Evolutionary conservation across 2,329 filamentous ascomycete genomes (phyloP).

Genomic region (Ceratocystis cacaofunesta): DNA sequence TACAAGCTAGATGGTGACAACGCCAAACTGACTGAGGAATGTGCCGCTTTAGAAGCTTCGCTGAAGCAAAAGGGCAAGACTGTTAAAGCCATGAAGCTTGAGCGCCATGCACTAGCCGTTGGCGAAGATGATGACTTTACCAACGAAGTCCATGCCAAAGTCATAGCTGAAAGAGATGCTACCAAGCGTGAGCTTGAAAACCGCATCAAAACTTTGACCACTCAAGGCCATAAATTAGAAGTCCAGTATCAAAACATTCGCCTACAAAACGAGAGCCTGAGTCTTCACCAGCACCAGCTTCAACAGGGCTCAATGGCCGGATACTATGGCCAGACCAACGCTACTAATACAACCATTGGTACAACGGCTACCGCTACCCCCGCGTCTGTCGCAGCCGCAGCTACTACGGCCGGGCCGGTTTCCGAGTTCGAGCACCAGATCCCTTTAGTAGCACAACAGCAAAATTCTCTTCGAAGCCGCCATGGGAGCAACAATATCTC

Average conservation of each 20-base stretch:
- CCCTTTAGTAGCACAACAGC: conserved; percentile 21
- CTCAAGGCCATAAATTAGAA: conserved; percentile 33
- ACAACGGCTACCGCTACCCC: conserved; percentile 21
- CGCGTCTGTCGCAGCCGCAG: conserved; percentile 21
- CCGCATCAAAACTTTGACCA: conserved; percentile 20
- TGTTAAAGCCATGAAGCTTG: conserved; percentile 59
- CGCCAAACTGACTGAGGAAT: conserved; percentile 47
- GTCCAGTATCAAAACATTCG: conserved; percentile 24
- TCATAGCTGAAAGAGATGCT: conserved; percentile 8
- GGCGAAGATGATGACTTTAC: conserved; percentile 45
- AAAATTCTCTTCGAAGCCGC: conserved; percentile 34
- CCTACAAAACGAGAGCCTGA: conserved; percentile 34
- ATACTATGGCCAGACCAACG: conserved; percentile 18
- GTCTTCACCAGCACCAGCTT: conserved; percentile 28
- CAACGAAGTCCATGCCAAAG: conserved; percentile 31
- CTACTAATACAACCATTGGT: not conserved
- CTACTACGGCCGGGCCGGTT: conserved; percentile 14
- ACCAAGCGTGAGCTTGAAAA: conserved; percentile 10
- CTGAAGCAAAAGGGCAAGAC: conserved; percentile 49
- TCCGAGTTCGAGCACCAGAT: conserved; percentile 29
- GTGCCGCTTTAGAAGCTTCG: conserved; percentile 52
- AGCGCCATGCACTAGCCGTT: conserved; percentile 47
- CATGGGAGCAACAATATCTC: conserved; percentile 28
- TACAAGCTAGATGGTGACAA: conserved; percentile 41
- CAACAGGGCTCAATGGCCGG: not conserved